phyloP scores from a whole-genome alignment of 2,329 filamentous ascomycete species.

The Diplodia scrobiculata region DNA sequence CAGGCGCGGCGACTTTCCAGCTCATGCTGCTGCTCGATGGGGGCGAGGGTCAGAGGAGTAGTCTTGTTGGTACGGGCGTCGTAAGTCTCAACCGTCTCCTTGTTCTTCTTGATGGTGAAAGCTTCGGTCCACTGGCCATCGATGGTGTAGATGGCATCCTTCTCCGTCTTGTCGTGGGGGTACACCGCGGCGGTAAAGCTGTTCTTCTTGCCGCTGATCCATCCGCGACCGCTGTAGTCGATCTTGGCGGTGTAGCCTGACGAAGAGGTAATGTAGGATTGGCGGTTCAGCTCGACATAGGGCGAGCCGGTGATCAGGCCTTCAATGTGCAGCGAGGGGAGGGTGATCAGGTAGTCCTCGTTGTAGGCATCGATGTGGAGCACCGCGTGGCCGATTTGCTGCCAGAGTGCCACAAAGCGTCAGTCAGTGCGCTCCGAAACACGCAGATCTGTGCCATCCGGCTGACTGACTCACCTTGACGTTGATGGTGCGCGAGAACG shows the following conservation, averaged over 20 bases:
- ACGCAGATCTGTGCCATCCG: background rate
- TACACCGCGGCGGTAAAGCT: slow-evolving; percentile 76
- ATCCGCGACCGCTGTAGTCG: slow-evolving; percentile 90
- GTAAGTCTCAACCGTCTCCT: slow-evolving; percentile 49
- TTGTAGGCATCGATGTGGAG: slow-evolving; percentile 68
- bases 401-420: slow-evolving; percentile 10
- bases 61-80: slow-evolving; percentile 53
- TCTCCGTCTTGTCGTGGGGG: slow-evolving; percentile 64
- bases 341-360: slow-evolving; percentile 85
- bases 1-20: slow-evolving; percentile 87
- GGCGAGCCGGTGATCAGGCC: slow-evolving; percentile 83
- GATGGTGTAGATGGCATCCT: slow-evolving; percentile 75
- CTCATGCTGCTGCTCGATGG: slow-evolving; percentile 77
- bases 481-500: slow-evolving; percentile 89
- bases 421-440: background rate
- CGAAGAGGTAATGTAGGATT: slow-evolving; percentile 81
- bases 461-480: slow-evolving; percentile 61
- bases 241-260: slow-evolving; percentile 86
- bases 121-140: slow-evolving; percentile 88
- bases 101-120: slow-evolving; percentile 69
- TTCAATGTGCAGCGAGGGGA: slow-evolving; percentile 90
- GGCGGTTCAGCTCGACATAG: slow-evolving; percentile 86
- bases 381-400: slow-evolving; percentile 84
- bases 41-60: slow-evolving; percentile 70
- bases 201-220: slow-evolving; percentile 96